Base-by-base conservation (phyloP, 1,284 basidiomycete species). In the Quambalaria eucalypti region DNA sequence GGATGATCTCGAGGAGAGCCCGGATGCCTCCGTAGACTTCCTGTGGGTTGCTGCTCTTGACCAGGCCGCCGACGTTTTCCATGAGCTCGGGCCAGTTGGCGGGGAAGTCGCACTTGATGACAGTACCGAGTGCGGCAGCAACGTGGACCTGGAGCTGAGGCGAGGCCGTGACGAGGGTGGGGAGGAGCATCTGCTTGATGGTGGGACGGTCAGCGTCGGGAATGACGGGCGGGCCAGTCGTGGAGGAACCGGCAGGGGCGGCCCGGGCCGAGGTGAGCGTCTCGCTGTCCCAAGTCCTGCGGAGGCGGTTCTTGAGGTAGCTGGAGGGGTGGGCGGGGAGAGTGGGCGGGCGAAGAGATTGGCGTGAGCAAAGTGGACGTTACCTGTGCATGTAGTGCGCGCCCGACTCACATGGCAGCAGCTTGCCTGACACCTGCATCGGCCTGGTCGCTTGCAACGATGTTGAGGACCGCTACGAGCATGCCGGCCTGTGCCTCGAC, bases 281-380 rank as follows among this genome's bases (percentile, higher is more conserved):
- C 12, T 52, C 46, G 46, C 54, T 25, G 46, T 73, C 71, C 73
- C 73, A 75, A 21, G 63, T 58, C 2, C 61, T 50, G 9, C 64
- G 54, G 9, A 74, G 61, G 47, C 73, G 69, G 56, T 75, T 75
- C 61, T 75, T 75, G 28, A 69, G 56, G 60, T 73, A 71, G 56
- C 58, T 62, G 58, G 25, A 19, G 40, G 29, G 28, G 16, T 5
- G 21, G 10, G 16, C 5, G 36, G 10, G 36, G 21, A 21, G 36
- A 12, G 10, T 14, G 3, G 10, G 10, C 5, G 9, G n/a, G 31
- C 23, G 10, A 25, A 42, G 40, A 42, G 40, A 23, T 7, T 8
- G 16, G 8, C 40, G 40, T 8, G 9, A 23, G 25, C 25, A 7
- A 46, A 26, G 12, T 23, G 16, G 10, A 39, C 36, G 16, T 3